Evolutionary conservation across 371 early-diverging fungal genomes (phyloP), one percentile per base, ranked within the genome.

Genomic region (Globomyces sp.): DNA sequence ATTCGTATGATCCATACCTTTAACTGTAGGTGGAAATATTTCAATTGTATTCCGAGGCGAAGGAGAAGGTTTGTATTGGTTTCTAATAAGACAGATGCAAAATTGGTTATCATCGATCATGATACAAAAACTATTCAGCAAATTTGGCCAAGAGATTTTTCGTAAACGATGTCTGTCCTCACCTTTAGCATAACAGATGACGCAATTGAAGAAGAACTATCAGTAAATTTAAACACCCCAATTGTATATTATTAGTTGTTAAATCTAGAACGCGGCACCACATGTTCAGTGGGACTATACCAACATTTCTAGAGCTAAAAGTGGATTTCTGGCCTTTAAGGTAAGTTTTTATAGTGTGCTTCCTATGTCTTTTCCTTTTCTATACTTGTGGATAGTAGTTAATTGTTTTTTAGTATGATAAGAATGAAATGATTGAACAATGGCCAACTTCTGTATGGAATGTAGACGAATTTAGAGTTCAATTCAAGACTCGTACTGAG

Each of bases 131-230:
- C 76, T 0, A 74, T 77, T 3, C 77, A 80, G 68, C 77, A 76
- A 61, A 46, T 80, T 1, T 77, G 70, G 63, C 80, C 80, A 5
- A 52, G 66, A 6, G 77, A 77, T 49, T 72, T 76, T 37, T 53
- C 69, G 0, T 44, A 24, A 24, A 24, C 24, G 24, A 24, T 24
- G 24, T 24, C 24, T 24, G 24, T 24, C 24, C 24, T 24, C 24
- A 24, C 24, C 24, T 24, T 24, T 24, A 24, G 24, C 24, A 24
- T 80, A 2, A 60, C 64, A 4, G 71, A 74, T 37, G 45, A 75
- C 34, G 75, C 72, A 8, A 51, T 80, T 13, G 71, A 75, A 58
- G 76, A 77, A 65, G 80, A 80, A 57, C 51, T 80, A 6, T 74
- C 74, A 3, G 69, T 80, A 45, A 60, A 57, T 46, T 62, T 80